These are phyloP conservation scores for Panellus pusillus DNA, from an alignment of 768 basidiomycete genomes.

Conservation along the genomic window DNA sequence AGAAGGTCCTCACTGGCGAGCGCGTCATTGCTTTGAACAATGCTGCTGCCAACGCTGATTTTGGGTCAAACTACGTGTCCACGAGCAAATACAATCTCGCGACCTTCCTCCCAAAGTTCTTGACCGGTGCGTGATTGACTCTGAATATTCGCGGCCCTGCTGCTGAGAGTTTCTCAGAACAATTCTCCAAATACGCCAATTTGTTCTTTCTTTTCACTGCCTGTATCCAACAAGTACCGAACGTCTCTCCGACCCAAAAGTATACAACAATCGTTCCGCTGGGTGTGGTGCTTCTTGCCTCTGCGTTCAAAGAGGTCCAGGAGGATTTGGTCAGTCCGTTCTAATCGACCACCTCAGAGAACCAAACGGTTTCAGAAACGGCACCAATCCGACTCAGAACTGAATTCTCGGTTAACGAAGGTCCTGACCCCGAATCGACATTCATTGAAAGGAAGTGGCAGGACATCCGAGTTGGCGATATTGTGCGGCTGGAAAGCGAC, in stretches of 20 bases:
- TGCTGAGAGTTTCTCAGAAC: slow-evolving; percentile 54
- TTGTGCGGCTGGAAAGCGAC: slow-evolving; percentile 87
- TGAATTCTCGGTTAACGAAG: slow-evolving; percentile 82
- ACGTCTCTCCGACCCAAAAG: slow-evolving; percentile 91
- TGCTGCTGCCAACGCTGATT: slow-evolving; percentile 61
- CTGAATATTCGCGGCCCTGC: not conserved
- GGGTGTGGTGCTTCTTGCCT: slow-evolving; percentile 83
- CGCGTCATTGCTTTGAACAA: slow-evolving; percentile 85
- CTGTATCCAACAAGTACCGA: slow-evolving; percentile 96
- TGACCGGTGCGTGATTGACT: slow-evolving; percentile 63
- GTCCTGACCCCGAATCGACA: slow-evolving; percentile 62
- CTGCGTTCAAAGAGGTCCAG: slow-evolving; percentile 93
- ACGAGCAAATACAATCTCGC: slow-evolving; percentile 93
- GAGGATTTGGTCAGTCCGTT: slow-evolving; percentile 79
- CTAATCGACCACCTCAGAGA: not conserved
- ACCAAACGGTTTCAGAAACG: slow-evolving; percentile 67
- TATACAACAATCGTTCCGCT: slow-evolving; percentile 96
- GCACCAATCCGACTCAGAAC: slow-evolving; percentile 89
- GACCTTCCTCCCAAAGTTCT: slow-evolving; percentile 91
- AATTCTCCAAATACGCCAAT: slow-evolving; percentile 99
- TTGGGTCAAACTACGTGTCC: slow-evolving; percentile 79
- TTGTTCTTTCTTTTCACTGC: slow-evolving; percentile 98
- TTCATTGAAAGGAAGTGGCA: slow-evolving; percentile 86
- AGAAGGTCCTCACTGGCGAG: slow-evolving; percentile 64
- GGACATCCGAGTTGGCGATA: slow-evolving; percentile 86